A percentile compares a stretch with the other conserved stretches of the same genome.
phyloP scores from a whole-genome alignment of 441 rosid species.

The Flueggea neowawraea region DNA sequence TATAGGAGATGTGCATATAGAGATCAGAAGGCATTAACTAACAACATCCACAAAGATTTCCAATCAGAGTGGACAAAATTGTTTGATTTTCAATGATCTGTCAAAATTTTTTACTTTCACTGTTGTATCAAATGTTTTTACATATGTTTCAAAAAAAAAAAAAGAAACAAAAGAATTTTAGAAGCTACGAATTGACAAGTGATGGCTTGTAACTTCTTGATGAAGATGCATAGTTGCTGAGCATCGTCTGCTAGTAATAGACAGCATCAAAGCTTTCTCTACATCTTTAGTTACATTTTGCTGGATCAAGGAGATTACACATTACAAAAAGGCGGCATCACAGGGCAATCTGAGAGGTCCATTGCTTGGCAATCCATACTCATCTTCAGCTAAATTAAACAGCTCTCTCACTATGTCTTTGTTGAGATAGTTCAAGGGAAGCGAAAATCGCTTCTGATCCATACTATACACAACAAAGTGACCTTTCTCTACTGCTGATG shows the following conservation, averaged over 20 bases:
- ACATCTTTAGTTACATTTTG: slow-evolving; percentile 3
- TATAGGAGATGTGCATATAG: too few species aligned
- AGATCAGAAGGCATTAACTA: too few species aligned
- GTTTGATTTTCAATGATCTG: too few species aligned
- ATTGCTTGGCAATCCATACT: slow-evolving; percentile 27
- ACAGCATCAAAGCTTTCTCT: slow-evolving; percentile 13
- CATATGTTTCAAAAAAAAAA: too few species aligned
- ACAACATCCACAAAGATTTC: too few species aligned
- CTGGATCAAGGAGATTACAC: slow-evolving; percentile 15
- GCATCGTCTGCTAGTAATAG: background rate
- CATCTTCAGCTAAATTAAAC: slow-evolving; percentile 41
- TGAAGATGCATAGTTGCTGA: background rate
- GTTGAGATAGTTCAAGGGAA: slow-evolving; percentile 22
- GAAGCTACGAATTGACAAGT: background rate
- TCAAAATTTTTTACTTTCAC: too few species aligned
- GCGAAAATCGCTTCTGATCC: slow-evolving; percentile 9
- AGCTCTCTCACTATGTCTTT: slow-evolving; percentile 25
- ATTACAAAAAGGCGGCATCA: slow-evolving; percentile 29
- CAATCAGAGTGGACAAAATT: too few species aligned
- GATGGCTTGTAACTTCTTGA: too few species aligned
- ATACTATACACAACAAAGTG: slow-evolving; percentile 24
- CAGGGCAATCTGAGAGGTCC: slow-evolving; percentile 36
- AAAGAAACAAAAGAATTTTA: too few species aligned
- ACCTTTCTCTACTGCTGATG: slow-evolving; percentile 20
- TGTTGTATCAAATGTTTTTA: too few species aligned